A percentile compares a stretch with the other conserved stretches of the same genome.
phyloP scores from a whole-genome alignment of 2,329 filamentous ascomycete genomes.

The Pseudogymnoascus sp. region DNA sequence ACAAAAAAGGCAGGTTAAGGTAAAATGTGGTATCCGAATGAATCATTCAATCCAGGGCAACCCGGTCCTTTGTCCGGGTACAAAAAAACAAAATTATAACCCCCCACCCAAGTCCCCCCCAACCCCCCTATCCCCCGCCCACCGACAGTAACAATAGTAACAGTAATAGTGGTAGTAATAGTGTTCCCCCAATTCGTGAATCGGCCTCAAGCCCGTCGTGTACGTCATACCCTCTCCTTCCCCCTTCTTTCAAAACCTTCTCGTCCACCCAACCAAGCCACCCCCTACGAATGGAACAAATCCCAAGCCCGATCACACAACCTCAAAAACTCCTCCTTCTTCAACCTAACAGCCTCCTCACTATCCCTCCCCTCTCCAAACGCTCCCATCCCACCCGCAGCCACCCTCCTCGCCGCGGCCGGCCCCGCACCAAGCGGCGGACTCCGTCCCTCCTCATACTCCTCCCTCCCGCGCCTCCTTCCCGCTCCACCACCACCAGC shows the following conservation, averaged over 20 bases:
- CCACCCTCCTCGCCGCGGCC: slow-evolving; percentile 41
- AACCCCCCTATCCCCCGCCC: background rate
- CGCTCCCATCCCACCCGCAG: slow-evolving; percentile 38
- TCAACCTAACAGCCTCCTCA: slow-evolving; percentile 71
- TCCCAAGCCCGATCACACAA: slow-evolving; percentile 92
- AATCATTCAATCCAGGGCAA: background rate
- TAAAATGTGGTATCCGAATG: background rate
- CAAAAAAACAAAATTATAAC: background rate
- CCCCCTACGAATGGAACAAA: slow-evolving; percentile 86
- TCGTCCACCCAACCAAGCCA: too few species aligned
- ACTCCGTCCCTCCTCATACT: slow-evolving; percentile 88
- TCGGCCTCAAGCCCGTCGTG: background rate
- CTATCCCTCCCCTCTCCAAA: slow-evolving; percentile 77
- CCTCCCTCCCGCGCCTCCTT: slow-evolving; percentile 71
- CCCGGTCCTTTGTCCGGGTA: background rate
- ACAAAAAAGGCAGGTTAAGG: background rate
- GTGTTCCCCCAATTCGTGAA: background rate
- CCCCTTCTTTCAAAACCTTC: too few species aligned
- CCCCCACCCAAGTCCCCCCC: background rate
- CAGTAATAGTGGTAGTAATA: background rate
- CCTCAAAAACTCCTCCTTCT: slow-evolving; percentile 86
- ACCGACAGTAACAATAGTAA: background rate
- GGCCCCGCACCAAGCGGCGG: slow-evolving; percentile 75
- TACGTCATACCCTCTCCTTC: background rate
- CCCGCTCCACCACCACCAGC: slow-evolving; percentile 44